Base-by-base conservation (phyloP, 495 filamentous ascomycete genomes). In the Xylaria palmicola region DNA sequence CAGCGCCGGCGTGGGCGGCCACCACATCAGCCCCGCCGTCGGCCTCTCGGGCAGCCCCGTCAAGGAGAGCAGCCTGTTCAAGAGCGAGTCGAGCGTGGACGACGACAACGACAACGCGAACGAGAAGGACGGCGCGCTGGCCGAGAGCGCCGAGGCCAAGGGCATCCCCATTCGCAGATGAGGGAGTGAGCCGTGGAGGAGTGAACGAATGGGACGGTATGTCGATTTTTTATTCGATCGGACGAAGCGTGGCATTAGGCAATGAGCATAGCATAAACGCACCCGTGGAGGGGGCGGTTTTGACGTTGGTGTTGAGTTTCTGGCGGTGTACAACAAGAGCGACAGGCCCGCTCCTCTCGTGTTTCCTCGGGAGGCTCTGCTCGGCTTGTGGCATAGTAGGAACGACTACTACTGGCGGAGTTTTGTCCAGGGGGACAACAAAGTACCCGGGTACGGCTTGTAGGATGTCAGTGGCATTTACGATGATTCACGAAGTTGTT, bases 21-120 rank as follows among this genome's bases (percentile, higher is more conserved):
- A 61, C n/a, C 48, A 52, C 27, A 15, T 43, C 29, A 45, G 48
- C 27, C 8, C 32, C 40, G 9, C 2, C 29, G 40, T 48, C 19
- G 80, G 79, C 41, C 79, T 84, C 58, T 84, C 85, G 67, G 87
- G 89, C 45, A 93, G 89, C 68, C 92, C 92, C 12, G 81, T 93
- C 51, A 97, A 94, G 75, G 92, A 96, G 80, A 86, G 84, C 65
- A 92, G 88, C 75, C 91, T 88, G 69, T 78, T 95, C 72, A 85
- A 92, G 66, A 84, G 89, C 36, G 87, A 88, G 69, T 87, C 85
- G 1, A 92, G 84, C 69, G 82, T 81, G n/a, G 88, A 90, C 59
- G 90, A 92, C 37, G 64, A 81, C 40, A 85, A 85, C 29, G 66
- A 67, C 19, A 73, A 61, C 22, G 72, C 67, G 7, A 75, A 71